Conservation (phyloP, 139 green algal species). For the Chlorella sp. region DNA sequence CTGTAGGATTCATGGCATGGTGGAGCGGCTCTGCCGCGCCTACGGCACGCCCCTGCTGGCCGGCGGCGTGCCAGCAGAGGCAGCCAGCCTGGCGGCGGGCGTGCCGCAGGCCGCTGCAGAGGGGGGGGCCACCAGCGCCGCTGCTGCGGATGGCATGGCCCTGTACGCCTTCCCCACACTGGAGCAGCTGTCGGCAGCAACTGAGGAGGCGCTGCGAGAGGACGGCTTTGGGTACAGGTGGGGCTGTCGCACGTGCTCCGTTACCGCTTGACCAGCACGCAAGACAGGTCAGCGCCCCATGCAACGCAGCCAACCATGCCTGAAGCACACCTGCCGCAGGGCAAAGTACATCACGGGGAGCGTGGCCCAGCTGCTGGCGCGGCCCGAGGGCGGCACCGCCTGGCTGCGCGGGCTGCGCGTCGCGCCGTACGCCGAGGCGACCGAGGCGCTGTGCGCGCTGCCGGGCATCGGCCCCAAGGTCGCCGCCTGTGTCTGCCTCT, state of each 20-base stretch:
- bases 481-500: conserved; percentile 90
- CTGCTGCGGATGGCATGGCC: neutral
- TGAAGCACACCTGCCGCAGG: conserved; percentile 56
- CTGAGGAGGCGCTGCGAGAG: conserved; percentile 78
- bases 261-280: too few relatives aligned
- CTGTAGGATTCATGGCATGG: conserved; percentile 79
- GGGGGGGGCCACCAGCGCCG: neutral
- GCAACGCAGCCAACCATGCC: too few relatives aligned
- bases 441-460: conserved; percentile 67
- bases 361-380: conserved; percentile 57
- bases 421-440: conserved; percentile 66
- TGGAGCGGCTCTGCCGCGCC: conserved; percentile 75
- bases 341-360: conserved; percentile 84
- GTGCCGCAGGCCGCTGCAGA: neutral
- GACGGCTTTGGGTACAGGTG: conserved; percentile 86
- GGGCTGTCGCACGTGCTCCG: too few relatives aligned
- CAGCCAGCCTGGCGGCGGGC: too few relatives aligned
- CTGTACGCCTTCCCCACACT: conserved; percentile 85
- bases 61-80: neutral
- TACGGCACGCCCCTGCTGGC: conserved; percentile 73
- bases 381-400: conserved; percentile 58
- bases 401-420: conserved; percentile 81
- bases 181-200: conserved; percentile 76
- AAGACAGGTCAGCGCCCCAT: too few relatives aligned
- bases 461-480: conserved; percentile 96